Evolutionary conservation across 2,329 filamentous ascomycete genomes (phyloP).

Genomic region (Epichloe coenophiala): DNA sequence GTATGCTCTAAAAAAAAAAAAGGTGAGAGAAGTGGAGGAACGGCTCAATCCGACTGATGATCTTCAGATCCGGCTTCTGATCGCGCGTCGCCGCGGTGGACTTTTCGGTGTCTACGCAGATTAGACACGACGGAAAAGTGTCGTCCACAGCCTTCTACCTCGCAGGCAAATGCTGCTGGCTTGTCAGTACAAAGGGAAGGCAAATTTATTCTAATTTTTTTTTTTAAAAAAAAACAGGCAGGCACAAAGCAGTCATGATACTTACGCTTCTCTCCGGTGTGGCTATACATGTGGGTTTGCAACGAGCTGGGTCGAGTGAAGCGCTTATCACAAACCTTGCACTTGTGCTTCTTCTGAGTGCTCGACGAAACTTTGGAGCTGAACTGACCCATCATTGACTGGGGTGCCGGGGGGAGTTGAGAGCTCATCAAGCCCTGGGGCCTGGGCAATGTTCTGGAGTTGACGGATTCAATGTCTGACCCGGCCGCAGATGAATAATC

Average conservation of each 20-base stretch:
- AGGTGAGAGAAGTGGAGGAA: not conserved
- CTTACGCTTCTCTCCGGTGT: conserved; percentile 96
- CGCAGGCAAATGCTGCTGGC: conserved; percentile 69
- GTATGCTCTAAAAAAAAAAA: not conserved
- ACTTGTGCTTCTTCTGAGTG: conserved; percentile 98
- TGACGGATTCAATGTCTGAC: conserved; percentile 71
- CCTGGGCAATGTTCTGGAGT: conserved; percentile 70
- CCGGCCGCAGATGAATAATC: conserved; percentile 77
- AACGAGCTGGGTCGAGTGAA: conserved; percentile 90
- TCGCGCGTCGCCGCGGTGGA: conserved; percentile 60
- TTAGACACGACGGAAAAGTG: conserved; percentile 98
- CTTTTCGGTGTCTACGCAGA: conserved; percentile 84
- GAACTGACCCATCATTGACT: conserved; percentile 98
- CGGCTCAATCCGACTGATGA: conserved; percentile 41
- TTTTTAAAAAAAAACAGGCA: too few relatives aligned
- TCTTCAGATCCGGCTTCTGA: conserved; percentile 52
- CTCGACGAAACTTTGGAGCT: conserved; percentile 92
- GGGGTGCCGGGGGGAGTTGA: conserved; percentile 65
- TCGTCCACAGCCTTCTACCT: conserved; percentile 86
- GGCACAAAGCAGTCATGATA: conserved; percentile 13
- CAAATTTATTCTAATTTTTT: too few relatives aligned
- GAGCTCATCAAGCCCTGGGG: conserved; percentile 51
- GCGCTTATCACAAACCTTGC: conserved; percentile 95
- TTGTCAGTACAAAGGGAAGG: conserved; percentile 1
- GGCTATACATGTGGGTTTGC: conserved; percentile 97